Conservation (phyloP, 2,329 filamentous ascomycete genomes). For the Diaporthe citriasiana region DNA sequence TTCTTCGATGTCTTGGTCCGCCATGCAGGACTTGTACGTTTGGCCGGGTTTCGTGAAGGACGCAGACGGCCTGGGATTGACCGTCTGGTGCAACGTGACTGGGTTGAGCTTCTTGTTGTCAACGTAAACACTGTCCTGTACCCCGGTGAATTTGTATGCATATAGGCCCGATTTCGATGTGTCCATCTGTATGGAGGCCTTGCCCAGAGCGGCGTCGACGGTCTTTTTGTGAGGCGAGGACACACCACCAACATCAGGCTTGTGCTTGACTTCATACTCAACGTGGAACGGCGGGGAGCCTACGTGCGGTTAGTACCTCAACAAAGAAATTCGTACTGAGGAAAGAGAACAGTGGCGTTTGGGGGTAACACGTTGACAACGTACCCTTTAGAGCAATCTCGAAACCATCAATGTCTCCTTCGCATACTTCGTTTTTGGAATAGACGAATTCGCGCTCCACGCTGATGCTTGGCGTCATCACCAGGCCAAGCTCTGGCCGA, state of each 20-base stretch:
- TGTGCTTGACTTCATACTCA: constrained; percentile 84
- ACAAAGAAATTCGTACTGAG: background rate
- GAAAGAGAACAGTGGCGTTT: background rate
- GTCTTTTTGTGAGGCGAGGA: constrained; percentile 76
- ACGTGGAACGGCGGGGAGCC: constrained; percentile 86
- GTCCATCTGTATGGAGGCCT: constrained; percentile 87
- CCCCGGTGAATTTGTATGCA: constrained; percentile 85
- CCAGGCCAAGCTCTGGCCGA: constrained; percentile 78
- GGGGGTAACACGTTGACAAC: constrained; percentile 44
- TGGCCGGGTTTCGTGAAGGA: constrained; percentile 88
- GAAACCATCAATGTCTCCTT: constrained; percentile 92
- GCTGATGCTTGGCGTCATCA: constrained; percentile 74
- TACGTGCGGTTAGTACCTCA: constrained; percentile 55
- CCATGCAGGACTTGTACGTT: constrained; percentile 95
- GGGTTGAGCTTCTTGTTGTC: constrained; percentile 75
- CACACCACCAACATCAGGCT: constrained; percentile 73
- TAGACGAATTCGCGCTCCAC: constrained; percentile 66
- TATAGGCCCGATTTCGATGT: constrained; percentile 86
- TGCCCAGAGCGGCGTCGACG: constrained; percentile 81
- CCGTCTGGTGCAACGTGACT: constrained; percentile 82
- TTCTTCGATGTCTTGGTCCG: constrained; percentile 85
- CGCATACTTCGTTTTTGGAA: constrained; percentile 87
- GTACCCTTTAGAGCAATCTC: constrained; percentile 84
- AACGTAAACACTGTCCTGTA: constrained; percentile 90
- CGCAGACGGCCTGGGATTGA: constrained; percentile 87